These are phyloP conservation scores for Lactarius vividus DNA, from an alignment of 768 basidiomycete genomes.

Conservation along the genomic window DNA sequence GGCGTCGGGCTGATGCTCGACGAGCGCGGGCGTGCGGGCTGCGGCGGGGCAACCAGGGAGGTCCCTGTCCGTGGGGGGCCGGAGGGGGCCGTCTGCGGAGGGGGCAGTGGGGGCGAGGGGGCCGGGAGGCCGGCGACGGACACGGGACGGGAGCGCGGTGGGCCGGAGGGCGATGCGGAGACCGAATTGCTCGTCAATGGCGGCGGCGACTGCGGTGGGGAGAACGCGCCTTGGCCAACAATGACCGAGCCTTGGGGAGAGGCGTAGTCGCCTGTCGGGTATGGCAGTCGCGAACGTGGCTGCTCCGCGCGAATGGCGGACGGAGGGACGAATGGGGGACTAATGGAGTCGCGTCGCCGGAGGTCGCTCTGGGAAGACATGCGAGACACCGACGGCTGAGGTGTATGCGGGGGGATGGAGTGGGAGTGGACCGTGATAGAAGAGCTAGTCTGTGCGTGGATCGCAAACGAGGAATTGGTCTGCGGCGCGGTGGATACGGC, in stretches of 20 bases:
- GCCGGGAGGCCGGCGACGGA: constrained; percentile 50
- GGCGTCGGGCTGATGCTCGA: constrained; percentile 63
- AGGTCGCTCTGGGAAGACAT: constrained; percentile 20
- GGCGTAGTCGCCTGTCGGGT: constrained; percentile 81
- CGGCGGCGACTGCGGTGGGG: constrained; percentile 54
- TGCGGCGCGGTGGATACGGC: constrained; percentile 46
- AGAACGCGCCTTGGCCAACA: constrained; percentile 41
- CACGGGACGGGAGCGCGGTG: constrained; percentile 38
- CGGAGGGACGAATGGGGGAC: constrained; percentile 52
- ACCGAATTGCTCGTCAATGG: constrained; percentile 36
- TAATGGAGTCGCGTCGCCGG: constrained; percentile 53
- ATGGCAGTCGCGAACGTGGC: constrained; percentile 63
- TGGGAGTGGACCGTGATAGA: constrained; percentile 33
- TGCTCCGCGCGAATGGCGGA: constrained; percentile 38
- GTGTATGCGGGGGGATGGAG: constrained; percentile 33
- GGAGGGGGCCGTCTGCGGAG: constrained; percentile 17
- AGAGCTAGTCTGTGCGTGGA: constrained; percentile 34
- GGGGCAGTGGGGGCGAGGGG: constrained; percentile 21
- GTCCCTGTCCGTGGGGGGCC: constrained; percentile 6
- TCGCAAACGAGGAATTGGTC: constrained; percentile 47
- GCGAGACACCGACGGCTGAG: constrained; percentile 31
- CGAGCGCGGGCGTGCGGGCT: constrained; percentile 50
- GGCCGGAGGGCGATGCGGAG: constrained; percentile 16
- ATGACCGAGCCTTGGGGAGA: constrained; percentile 51
- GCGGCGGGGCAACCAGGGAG: constrained; percentile 24